phyloP scores from a whole-genome alignment of 768 basidiomycete genomes.

The Gelatoporia subvermispora region DNA sequence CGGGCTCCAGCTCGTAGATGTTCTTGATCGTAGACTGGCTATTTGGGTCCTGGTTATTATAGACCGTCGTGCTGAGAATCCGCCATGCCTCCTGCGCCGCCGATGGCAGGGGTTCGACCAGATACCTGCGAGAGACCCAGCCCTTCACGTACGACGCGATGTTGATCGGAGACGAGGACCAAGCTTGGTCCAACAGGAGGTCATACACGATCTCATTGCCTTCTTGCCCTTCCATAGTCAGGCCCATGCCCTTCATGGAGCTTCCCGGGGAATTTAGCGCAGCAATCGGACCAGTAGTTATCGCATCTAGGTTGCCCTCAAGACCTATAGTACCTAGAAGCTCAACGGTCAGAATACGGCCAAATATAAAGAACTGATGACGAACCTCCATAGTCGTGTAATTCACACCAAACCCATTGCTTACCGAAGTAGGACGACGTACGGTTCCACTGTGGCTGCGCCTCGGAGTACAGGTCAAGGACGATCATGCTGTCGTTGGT shows the following conservation, averaged over 20 bases:
- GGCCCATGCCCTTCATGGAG: slow-evolving; percentile 35
- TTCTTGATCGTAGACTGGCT: slow-evolving; percentile 33
- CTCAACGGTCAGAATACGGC: too few species aligned
- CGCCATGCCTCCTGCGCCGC: slow-evolving; percentile 30
- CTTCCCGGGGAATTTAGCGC: slow-evolving; percentile 26
- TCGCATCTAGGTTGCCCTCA: slow-evolving; percentile 32
- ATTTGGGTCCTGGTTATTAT: slow-evolving; percentile 30
- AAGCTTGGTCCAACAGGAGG: slow-evolving; percentile 36
- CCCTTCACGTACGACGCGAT: slow-evolving; percentile 26
- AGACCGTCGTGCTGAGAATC: slow-evolving; percentile 33
- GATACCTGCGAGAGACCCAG: slow-evolving; percentile 34
- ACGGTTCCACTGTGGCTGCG: slow-evolving; percentile 37
- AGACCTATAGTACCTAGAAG: slow-evolving; percentile 28
- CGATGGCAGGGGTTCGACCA: slow-evolving; percentile 20
- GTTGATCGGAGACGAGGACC: slow-evolving; percentile 31
- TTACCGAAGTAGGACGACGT: slow-evolving; percentile 35
- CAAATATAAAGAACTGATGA: too few species aligned
- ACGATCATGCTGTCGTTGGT: slow-evolving; percentile 35
- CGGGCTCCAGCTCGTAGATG: slow-evolving; percentile 33
- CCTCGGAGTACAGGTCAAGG: slow-evolving; percentile 37
- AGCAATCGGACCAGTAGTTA: slow-evolving; percentile 27
- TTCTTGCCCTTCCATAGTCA: slow-evolving; percentile 36
- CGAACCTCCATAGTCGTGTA: slow-evolving; percentile 32
- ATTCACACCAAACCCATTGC: slow-evolving; percentile 38
- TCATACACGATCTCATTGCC: slow-evolving; percentile 42